phyloP scores from a whole-genome alignment of 2,329 filamentous ascomycete genomes.

The Phyllosticta citriasiana region DNA sequence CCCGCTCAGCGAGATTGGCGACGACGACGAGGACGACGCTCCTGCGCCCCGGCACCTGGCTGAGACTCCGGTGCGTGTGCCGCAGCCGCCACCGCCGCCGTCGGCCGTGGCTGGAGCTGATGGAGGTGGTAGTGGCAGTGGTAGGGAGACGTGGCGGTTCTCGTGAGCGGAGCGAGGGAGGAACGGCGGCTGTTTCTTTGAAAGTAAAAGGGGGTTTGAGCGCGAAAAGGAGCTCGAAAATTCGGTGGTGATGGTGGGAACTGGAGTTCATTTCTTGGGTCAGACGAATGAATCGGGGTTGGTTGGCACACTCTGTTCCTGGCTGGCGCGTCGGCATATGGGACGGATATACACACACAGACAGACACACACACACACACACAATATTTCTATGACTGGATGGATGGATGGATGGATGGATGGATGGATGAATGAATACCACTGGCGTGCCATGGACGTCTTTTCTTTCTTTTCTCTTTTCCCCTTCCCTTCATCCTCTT shows the following conservation, averaged over 20 bases:
- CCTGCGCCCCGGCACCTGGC: neutral
- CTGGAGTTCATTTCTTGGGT: neutral
- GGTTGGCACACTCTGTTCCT: no score
- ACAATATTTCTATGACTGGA: no score
- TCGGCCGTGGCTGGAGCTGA: neutral
- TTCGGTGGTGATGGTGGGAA: neutral
- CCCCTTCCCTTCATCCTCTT: no score
- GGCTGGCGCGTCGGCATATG: no score
- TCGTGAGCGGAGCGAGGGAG: neutral
- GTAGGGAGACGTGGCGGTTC: constrained; percentile 12
- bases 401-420: no score
- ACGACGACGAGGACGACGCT: neutral
- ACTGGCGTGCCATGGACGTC: no score
- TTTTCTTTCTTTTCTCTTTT: no score
- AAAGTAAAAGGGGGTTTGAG: neutral
- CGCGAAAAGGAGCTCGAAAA: neutral
- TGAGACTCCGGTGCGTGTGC: neutral
- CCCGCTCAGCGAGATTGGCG: constrained; percentile 10
- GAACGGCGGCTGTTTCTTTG: neutral
- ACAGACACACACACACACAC: no score
- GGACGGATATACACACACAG: no score
- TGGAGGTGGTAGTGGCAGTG: constrained; percentile 3
- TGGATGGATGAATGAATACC: no score
- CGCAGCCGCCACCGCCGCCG: neutral
- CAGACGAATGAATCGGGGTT: no score